phyloP scores from a whole-genome alignment of 345 rosid species.

The Mercurialis annua region DNA sequence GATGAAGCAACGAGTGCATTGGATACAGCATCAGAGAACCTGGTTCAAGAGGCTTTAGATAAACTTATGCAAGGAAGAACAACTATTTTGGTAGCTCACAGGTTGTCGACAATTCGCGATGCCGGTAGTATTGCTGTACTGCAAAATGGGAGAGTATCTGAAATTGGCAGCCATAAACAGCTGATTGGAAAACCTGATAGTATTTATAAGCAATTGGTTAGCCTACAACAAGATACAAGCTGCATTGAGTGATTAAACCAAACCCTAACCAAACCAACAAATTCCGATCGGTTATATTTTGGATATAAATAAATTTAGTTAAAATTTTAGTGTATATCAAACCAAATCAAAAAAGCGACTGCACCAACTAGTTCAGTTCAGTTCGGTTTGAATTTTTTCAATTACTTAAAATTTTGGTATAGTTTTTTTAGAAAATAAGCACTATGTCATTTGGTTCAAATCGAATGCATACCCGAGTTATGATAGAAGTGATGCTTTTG shows the following conservation, averaged over 20 bases:
- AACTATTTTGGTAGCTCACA: conserved; percentile 72
- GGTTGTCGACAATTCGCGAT: conserved; percentile 60
- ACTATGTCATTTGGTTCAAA: no score
- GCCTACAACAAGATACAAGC: conserved; percentile 43
- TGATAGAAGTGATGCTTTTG: not conserved
- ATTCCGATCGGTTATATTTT: no score
- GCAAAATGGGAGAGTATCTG: conserved; percentile 57
- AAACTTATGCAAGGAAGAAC: conserved; percentile 73
- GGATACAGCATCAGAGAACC: conserved; percentile 64
- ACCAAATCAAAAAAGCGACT: no score
- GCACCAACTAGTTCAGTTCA: no score
- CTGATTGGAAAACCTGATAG: conserved; percentile 46
- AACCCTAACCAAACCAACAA: no score
- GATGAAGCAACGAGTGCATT: conserved; percentile 90
- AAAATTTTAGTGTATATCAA: no score
- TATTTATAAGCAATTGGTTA: conserved; percentile 54
- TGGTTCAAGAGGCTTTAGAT: conserved; percentile 75
- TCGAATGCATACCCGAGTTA: no score
- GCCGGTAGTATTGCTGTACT: conserved; percentile 63
- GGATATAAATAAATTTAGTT: no score
- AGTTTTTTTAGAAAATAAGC: no score
- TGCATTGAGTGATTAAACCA: not conserved
- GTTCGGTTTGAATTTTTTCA: no score
- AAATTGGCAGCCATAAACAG: conserved; percentile 66
- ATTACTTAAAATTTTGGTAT: no score